These are phyloP conservation scores for Suillus sp. DNA, from an alignment of 768 basidiomycete genomes.

Conservation along the genomic window DNA sequence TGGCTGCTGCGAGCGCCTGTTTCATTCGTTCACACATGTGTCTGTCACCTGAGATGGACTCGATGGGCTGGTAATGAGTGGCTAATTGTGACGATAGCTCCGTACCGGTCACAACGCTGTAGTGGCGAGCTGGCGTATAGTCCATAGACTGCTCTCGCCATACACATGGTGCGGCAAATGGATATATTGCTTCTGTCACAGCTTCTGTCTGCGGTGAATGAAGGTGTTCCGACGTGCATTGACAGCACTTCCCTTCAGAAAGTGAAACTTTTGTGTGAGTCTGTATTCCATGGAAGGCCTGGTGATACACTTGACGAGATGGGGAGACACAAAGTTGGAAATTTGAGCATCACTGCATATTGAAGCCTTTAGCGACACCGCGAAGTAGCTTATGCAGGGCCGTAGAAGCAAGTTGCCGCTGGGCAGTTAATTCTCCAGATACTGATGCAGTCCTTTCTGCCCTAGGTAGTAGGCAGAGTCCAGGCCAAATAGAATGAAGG, in stretches of 20 bases:
- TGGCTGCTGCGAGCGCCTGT: not conserved
- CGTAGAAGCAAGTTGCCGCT: too few species aligned
- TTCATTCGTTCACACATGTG: too few species aligned
- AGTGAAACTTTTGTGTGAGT: not conserved
- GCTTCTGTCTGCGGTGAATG: not conserved
- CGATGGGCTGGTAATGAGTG: not conserved
- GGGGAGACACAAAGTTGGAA: too few species aligned
- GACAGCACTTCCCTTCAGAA: not conserved
- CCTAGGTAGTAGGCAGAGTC: too few species aligned
- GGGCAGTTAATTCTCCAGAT: too few species aligned
- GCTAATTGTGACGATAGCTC: not conserved
- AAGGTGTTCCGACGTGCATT: not conserved
- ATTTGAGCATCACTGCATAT: too few species aligned
- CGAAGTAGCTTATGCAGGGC: too few species aligned
- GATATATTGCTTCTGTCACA: not conserved
- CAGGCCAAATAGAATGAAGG: too few species aligned
- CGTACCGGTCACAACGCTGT: not conserved
- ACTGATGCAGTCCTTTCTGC: too few species aligned
- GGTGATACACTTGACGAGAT: too few species aligned
- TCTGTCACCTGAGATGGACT: not conserved
- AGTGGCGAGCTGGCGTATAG: not conserved
- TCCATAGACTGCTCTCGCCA: not conserved
- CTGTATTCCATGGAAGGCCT: too few species aligned
- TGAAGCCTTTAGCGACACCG: too few species aligned
- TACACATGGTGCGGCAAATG: not conserved